Conservation (phyloP, 352 stramenopile species). For the Pythium aristosporum region DNA sequence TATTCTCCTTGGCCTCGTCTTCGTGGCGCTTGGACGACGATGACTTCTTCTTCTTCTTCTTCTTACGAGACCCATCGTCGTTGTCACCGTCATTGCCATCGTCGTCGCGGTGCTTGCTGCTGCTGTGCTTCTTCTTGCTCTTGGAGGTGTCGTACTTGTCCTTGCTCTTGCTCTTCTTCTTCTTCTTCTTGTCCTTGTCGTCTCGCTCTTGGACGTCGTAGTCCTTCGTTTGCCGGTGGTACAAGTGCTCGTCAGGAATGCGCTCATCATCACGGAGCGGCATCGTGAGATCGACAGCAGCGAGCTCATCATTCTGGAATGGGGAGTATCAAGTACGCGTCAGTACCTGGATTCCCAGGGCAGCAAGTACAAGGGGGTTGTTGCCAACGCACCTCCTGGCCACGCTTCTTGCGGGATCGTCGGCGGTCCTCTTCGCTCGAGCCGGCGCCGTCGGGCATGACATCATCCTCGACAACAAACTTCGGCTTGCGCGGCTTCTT, state of each 20-base stretch:
- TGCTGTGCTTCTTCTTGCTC: constrained; percentile 47
- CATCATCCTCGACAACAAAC: constrained; percentile 67
- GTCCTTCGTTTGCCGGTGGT: constrained; percentile 54
- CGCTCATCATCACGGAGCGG: constrained; percentile 75
- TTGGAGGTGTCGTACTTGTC: constrained; percentile 24
- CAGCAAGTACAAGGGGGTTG: too few species aligned
- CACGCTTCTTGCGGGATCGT: constrained; percentile 37
- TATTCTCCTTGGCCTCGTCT: constrained; percentile 46
- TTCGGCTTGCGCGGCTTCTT: constrained; percentile 45
- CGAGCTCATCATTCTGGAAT: constrained; percentile 64
- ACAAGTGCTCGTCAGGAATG: constrained; percentile 82
- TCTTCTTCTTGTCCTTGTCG: constrained; percentile 41
- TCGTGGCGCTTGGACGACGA: constrained; percentile 29
- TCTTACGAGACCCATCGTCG: constrained; percentile 36
- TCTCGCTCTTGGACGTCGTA: constrained; percentile 19
- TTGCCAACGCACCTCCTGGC: constrained; percentile 15
- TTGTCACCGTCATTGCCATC: constrained; percentile 31
- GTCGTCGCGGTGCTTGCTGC: constrained; percentile 27
- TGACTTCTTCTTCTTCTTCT: constrained; percentile 39
- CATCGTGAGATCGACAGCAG: constrained; percentile 75
- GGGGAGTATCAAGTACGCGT: too few species aligned
- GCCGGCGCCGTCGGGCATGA: constrained; percentile 74
- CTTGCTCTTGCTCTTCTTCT: constrained; percentile 66
- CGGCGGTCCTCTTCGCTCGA: constrained; percentile 71
- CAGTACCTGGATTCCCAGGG: too few species aligned